Base-by-base conservation (phyloP, 495 filamentous ascomycete species). In the Neurospora intermedia region DNA sequence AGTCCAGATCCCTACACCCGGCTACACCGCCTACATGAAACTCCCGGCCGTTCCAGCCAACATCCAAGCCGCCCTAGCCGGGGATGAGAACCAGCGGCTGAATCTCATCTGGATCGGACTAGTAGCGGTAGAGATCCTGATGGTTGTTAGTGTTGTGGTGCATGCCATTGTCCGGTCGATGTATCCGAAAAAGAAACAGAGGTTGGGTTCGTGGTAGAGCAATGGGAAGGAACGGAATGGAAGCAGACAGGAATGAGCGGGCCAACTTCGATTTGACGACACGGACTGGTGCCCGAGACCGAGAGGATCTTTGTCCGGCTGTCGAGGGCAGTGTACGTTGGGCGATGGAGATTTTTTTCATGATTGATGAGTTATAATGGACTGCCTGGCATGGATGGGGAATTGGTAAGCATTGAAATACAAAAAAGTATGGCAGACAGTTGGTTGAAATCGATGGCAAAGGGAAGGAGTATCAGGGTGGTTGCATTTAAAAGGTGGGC, bases 101-200 rank as follows among this genome's bases (percentile, higher is more conserved):
- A 84, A 86, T 77, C 77, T 77, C 43, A 77, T 86, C 70, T 86
- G 84, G 84, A 81, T 86, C 71, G 78, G 81, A 16, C 76, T 86
- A 42, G 70, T 86, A 27, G 77, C 77, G 18, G 69, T 85, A 13
- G 83, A 86, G 74, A 80, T 82, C 4, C 69, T 82, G 70, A 81
- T 86, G 75, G 81, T 86, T 0, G 46, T 80, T 16, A 77, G 79
- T 11, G 81, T 83, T 1, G 75, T 79, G 2, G 31, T 82, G n/a
- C 73, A 76, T 2, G 72, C 78, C 18, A 70, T 79, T 41, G 69
- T 81, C 6, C 71, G 75, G 23, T 76, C 73, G 4, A 72, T 80
- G 23, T 66, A 71, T 74, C 20, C 72, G 46, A 54, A 72, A 38
- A 69, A 31, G 31, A 69, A n/a, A 27, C 54, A 66, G 27, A 66